A percentile compares a stretch with the other conserved stretches of the same genome.
phyloP scores from a whole-genome alignment of 345 rosid genomes.

The Odontarrhena argentea region DNA sequence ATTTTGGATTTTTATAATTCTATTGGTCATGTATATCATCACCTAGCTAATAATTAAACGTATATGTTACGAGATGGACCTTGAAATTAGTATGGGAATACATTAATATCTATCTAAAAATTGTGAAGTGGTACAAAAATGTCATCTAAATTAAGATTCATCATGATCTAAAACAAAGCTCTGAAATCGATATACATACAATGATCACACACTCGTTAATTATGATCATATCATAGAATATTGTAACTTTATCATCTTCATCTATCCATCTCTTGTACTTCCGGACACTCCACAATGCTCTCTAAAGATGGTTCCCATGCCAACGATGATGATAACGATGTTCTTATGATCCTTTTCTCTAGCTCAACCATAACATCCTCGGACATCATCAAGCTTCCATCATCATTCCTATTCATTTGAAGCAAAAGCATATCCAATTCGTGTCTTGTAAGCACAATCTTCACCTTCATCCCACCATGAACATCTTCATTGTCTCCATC shows the following conservation, averaged over 20 bases:
- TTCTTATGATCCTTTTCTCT: slow-evolving; percentile 38
- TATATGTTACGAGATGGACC: background rate
- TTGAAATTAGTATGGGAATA: background rate
- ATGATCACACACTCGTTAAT: slow-evolving; percentile 15
- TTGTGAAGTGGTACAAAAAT: slow-evolving; percentile 19
- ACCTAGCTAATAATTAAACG: background rate
- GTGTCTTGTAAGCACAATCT: slow-evolving; percentile 73
- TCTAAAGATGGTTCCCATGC: slow-evolving; percentile 76
- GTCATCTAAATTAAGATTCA: background rate
- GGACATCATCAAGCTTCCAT: slow-evolving; percentile 37
- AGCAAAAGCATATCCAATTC: slow-evolving; percentile 67
- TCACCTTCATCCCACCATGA: slow-evolving; percentile 58
- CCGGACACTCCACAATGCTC: slow-evolving; percentile 58
- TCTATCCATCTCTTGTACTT: slow-evolving; percentile 42
- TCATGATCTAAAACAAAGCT: slow-evolving; percentile 14
- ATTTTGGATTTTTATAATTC: too few species aligned
- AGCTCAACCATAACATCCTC: slow-evolving; percentile 45
- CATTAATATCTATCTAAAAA: background rate
- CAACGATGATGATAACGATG: slow-evolving; percentile 23
- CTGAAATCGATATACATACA: background rate
- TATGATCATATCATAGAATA: background rate
- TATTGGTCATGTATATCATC: too few species aligned
- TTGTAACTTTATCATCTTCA: slow-evolving; percentile 3
- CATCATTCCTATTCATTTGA: slow-evolving; percentile 36
- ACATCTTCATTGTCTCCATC: slow-evolving; percentile 26